These are phyloP conservation scores for Leucocoprinus sp. DNA, from an alignment of 768 basidiomycete genomes.

Conservation along the genomic window DNA sequence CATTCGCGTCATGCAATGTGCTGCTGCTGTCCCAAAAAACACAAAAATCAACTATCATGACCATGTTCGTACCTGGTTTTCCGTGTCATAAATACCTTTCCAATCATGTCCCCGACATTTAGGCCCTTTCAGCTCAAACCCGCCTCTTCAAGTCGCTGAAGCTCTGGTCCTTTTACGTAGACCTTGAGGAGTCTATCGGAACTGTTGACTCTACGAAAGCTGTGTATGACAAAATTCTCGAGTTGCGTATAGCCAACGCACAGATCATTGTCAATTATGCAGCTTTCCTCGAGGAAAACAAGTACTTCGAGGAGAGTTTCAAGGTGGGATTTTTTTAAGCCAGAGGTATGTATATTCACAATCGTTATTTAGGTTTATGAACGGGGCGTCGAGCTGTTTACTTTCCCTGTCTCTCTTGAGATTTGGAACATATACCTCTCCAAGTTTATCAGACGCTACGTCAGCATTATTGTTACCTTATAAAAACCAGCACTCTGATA, in stretches of 20 bases:
- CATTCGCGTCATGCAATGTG: slow-evolving; percentile 94
- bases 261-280: slow-evolving; percentile 98
- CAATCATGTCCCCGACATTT: slow-evolving; percentile 4
- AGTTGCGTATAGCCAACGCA: slow-evolving; percentile 95
- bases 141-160: slow-evolving; percentile 97
- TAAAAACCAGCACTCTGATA: background rate
- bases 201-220: slow-evolving; percentile 86
- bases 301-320: slow-evolving; percentile 98
- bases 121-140: slow-evolving; percentile 80
- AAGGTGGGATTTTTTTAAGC: slow-evolving; percentile 43
- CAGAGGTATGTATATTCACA: slow-evolving; percentile 10
- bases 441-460: slow-evolving; percentile 96
- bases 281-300: slow-evolving; percentile 92
- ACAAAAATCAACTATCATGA: slow-evolving; percentile 90
- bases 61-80: slow-evolving; percentile 48
- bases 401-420: slow-evolving; percentile 96
- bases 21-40: slow-evolving; percentile 84
- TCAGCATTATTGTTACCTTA: slow-evolving; percentile 29
- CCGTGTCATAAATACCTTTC: background rate
- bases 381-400: slow-evolving; percentile 93
- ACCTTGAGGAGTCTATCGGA: slow-evolving; percentile 95
- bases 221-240: slow-evolving; percentile 94
- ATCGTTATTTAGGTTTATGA: slow-evolving; percentile 70
- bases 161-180: slow-evolving; percentile 98
- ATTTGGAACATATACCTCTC: slow-evolving; percentile 98